These are phyloP conservation scores for Tetrapisispora iriomotensis DNA, from an alignment of 805 yeast species.

Conservation along the genomic window DNA sequence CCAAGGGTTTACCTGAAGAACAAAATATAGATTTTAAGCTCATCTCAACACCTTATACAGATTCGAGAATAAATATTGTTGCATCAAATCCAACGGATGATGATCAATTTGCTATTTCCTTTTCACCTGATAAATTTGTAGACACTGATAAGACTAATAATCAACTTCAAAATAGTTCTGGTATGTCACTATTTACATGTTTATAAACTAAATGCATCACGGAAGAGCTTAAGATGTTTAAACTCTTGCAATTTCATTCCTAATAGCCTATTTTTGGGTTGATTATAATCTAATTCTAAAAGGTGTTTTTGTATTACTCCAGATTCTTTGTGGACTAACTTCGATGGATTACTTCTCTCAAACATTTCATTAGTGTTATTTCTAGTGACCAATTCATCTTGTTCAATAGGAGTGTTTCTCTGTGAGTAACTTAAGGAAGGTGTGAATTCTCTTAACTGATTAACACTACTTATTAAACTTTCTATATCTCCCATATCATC, in stretches of 20 bases:
- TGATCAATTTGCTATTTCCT: slow-evolving; percentile 11
- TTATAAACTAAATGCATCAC: slow-evolving; percentile 21
- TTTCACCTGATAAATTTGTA: slow-evolving; percentile 17
- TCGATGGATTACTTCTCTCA: background rate
- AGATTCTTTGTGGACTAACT: slow-evolving; percentile 1
- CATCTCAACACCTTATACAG: background rate
- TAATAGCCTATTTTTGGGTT: slow-evolving; percentile 13
- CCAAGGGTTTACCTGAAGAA: background rate
- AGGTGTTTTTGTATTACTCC: slow-evolving; percentile 9
- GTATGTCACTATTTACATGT: slow-evolving; percentile 3
- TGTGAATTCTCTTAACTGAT: slow-evolving; percentile 2
- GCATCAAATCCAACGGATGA: slow-evolving; percentile 14
- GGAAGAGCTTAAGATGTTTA: slow-evolving; percentile 16
- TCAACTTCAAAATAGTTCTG: background rate
- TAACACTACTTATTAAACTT: slow-evolving; percentile 24
- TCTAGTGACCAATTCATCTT: background rate
- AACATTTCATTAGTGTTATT: background rate
- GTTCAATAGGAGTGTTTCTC: background rate
- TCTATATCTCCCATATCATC: slow-evolving; percentile 14
- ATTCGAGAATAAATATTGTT: slow-evolving; percentile 12
- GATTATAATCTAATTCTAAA: slow-evolving; percentile 11
- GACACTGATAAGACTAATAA: background rate
- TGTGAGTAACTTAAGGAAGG: background rate
- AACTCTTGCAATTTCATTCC: slow-evolving; percentile 18
- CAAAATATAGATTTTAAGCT: background rate